These are phyloP conservation scores for Pulveroboletus sp. DNA, from an alignment of 1,284 basidiomycete species.

Conservation along the genomic window DNA sequence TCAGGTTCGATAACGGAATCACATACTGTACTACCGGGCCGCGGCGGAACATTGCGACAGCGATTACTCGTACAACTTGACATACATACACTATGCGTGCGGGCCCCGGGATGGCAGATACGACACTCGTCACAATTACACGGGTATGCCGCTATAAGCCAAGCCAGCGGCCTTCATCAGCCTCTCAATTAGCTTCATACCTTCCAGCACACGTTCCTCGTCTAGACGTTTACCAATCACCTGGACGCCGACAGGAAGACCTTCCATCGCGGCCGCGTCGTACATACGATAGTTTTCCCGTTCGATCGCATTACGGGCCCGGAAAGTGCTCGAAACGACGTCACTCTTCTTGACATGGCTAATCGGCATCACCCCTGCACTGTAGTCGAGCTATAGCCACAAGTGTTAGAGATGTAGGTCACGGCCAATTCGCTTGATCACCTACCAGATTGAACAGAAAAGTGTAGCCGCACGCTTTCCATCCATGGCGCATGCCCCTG, in stretches of 20 bases:
- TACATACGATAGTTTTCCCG: constrained; percentile 50
- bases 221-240: constrained; percentile 58
- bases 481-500: constrained; percentile 43
- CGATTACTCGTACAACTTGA: no score
- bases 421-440: background rate
- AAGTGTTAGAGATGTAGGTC: background rate
- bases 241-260: constrained; percentile 68
- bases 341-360: constrained; percentile 54
- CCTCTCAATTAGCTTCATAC: constrained; percentile 45
- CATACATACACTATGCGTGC: no score
- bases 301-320: constrained; percentile 37
- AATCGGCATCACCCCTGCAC: constrained; percentile 61
- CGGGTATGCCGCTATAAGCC: no score
- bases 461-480: constrained; percentile 45
- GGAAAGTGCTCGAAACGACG: constrained; percentile 30
- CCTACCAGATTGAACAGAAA: constrained; percentile 48
- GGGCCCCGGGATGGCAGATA: no score
- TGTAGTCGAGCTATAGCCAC: constrained; percentile 50
- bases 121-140: no score
- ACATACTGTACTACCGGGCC: no score
- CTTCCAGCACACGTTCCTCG: constrained; percentile 61
- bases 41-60: no score
- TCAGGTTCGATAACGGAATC: no score
- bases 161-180: constrained; percentile 27
- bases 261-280: constrained; percentile 61